Evolutionary conservation across 192 early-diverging fungal species (phyloP).

Genomic region (Chytriomyces confervae): DNA sequence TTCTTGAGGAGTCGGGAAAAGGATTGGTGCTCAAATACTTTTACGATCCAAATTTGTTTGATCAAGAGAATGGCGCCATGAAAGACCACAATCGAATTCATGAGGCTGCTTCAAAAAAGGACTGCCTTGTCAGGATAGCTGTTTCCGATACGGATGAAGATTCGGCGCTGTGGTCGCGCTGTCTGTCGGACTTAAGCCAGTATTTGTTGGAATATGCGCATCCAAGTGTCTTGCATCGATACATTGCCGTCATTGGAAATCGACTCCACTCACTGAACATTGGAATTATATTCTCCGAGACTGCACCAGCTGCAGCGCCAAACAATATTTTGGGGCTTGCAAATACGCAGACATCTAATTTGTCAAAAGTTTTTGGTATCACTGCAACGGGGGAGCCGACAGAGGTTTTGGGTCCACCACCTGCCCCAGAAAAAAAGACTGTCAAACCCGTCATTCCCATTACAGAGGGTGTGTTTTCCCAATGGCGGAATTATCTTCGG

Average conservation of each 20-base stretch:
- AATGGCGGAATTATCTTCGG: conserved; percentile 76
- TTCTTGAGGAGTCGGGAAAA: conserved; percentile 47
- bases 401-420: background rate
- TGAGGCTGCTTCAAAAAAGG: conserved; percentile 38
- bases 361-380: conserved; percentile 28
- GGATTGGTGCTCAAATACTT: conserved; percentile 37
- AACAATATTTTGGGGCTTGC: conserved; percentile 1
- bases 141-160: conserved; percentile 63
- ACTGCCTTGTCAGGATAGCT: conserved; percentile 66
- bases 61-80: background rate
- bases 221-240: conserved; percentile 54
- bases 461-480: conserved; percentile 66
- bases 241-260: conserved; percentile 63
- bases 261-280: conserved; percentile 67
- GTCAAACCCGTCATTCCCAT: conserved; percentile 9
- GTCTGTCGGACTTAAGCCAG: conserved; percentile 70
- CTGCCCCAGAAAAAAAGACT: conserved; percentile 3
- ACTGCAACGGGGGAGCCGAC: background rate
- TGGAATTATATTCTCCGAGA: conserved; percentile 32
- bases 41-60: background rate
- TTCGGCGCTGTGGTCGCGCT: conserved; percentile 68
- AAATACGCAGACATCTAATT: conserved; percentile 14
- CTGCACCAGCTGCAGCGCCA: conserved; percentile 26
- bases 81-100: conserved; percentile 30
- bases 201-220: conserved; percentile 60